A percentile compares a stretch with the other conserved stretches of the same genome.
These are phyloP conservation scores for Phytophthora constricta DNA, from an alignment of 352 stramenopile species.

Conservation along the genomic window DNA sequence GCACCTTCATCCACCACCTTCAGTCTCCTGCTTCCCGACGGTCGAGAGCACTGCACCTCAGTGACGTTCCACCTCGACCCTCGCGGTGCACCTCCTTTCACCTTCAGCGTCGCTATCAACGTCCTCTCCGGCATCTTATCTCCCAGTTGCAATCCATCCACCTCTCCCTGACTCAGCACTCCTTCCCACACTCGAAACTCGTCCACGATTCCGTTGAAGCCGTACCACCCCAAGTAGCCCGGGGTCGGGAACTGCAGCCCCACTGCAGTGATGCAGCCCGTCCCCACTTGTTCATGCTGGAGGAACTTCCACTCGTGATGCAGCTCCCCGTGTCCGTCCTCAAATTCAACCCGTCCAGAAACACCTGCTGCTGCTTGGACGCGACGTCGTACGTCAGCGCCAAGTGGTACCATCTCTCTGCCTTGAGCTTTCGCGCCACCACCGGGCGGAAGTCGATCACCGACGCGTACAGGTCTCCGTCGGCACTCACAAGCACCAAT, in stretches of 20 bases:
- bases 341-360: conserved; percentile 32
- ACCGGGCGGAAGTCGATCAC: conserved; percentile 36
- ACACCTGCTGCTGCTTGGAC: conserved; percentile 29
- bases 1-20: conserved; percentile 2
- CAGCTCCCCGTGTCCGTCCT: conserved; percentile 7
- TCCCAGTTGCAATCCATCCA: conserved; percentile 15
- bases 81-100: background rate
- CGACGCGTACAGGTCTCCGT: conserved; percentile 39
- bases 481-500: conserved; percentile 34
- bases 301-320: conserved; percentile 24
- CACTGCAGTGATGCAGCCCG: conserved; percentile 36
- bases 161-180: conserved; percentile 13
- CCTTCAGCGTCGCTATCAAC: conserved; percentile 11
- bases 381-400: conserved; percentile 32
- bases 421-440: conserved; percentile 24
- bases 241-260: conserved; percentile 5
- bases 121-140: background rate
- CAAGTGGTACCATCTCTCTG: conserved; percentile 46
- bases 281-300: conserved; percentile 34
- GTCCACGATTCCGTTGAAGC: conserved; percentile 43
- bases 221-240: conserved; percentile 36
- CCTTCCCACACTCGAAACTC: conserved; percentile 42
- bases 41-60: conserved; percentile 11
- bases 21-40: conserved; percentile 3
- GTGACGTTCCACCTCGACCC: conserved; percentile 24